phyloP scores from a whole-genome alignment of 805 yeast species.

The Blastobotrys muscicola region DNA sequence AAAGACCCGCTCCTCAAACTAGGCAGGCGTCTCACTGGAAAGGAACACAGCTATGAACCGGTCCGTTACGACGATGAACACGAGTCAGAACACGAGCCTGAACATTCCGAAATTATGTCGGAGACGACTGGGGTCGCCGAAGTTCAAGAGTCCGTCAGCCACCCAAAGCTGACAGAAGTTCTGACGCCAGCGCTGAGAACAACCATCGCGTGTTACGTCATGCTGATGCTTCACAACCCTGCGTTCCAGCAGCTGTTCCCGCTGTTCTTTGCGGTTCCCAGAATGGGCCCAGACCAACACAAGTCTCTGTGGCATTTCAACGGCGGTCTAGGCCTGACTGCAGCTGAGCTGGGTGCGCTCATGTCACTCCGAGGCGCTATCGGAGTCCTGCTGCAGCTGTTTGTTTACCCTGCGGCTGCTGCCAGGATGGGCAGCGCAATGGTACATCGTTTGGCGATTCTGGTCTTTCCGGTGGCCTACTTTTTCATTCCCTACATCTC shows the following conservation, averaged over 20 bases:
- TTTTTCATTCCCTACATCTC: constrained; percentile 37
- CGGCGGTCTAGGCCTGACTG: constrained; percentile 46
- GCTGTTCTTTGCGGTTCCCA: constrained; percentile 37
- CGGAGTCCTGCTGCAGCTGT: constrained; percentile 40
- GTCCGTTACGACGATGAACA: background rate
- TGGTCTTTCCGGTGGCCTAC: constrained; percentile 39
- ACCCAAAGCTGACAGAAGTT: constrained; percentile 4
- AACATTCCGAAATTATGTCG: constrained; percentile 1
- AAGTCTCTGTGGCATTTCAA: constrained; percentile 37
- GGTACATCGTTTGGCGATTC: constrained; percentile 34
- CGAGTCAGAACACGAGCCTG: background rate
- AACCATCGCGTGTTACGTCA: constrained; percentile 14
- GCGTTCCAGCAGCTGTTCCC: constrained; percentile 48
- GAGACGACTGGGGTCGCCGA: constrained; percentile 4
- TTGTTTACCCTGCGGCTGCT: constrained; percentile 44
- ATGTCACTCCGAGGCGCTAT: constrained; percentile 45
- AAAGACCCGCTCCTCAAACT: constrained; percentile 14
- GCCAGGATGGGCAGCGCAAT: constrained; percentile 36
- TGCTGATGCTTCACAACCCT: constrained; percentile 38
- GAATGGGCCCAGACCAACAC: constrained; percentile 12
- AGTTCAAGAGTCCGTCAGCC: background rate
- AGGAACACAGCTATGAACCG: background rate
- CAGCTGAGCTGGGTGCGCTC: constrained; percentile 40
- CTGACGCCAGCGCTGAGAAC: constrained; percentile 16
- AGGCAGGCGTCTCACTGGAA: constrained; percentile 7